Base-by-base conservation (phyloP, 768 basidiomycete genomes). In the Boletus insuetus region DNA sequence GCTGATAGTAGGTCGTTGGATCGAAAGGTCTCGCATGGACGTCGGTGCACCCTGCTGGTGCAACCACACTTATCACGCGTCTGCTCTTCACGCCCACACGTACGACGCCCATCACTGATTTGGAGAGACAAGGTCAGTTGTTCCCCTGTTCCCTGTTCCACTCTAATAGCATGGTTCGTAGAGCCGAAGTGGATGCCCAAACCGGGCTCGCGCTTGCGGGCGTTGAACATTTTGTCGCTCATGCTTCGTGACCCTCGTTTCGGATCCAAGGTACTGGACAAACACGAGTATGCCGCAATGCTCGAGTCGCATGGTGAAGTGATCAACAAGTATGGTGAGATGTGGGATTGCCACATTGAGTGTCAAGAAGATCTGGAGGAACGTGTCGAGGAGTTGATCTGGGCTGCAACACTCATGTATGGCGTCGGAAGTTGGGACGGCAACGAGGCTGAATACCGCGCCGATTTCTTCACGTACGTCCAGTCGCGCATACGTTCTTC, bases 381-480 rank as follows among this genome's bases (percentile, higher is more conserved):
- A 29, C 86, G 83, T 64, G 70, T 86, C 12, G 83, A 85, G 61
- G 87, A 91, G 64, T 66, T 91, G 12, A 65, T 73, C 9, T 90
- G 84, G 82, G 73, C 76, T 45, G 76, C 75, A 48, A 72, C 71
- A 0, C 63, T 87, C n/a, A 75, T 87, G 51, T 90, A 84, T 58
- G 85, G 79, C 0, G 73, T 86, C 24, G 78, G 77, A 35, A 85
- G 82, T 32, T 85, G 80, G 77, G 70, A 74, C 4, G 64, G 63
- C 37, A 52, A 54, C 22, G 59, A 59, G 29, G 56, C 35, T 9
- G 61, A 67, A 49, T 86, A 85, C 71, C 78, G 79, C 45, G 83
- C 83, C 1, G 85, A 89, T 60, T 88, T 90, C 70, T 82, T 84
- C 75, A 64, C 74, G 85, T 88, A 58, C 59, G 85, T 75, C 12